Evolutionary conservation across 2,329 filamentous ascomycete species (phyloP).

Genomic region (Fusarium lateritium): DNA sequence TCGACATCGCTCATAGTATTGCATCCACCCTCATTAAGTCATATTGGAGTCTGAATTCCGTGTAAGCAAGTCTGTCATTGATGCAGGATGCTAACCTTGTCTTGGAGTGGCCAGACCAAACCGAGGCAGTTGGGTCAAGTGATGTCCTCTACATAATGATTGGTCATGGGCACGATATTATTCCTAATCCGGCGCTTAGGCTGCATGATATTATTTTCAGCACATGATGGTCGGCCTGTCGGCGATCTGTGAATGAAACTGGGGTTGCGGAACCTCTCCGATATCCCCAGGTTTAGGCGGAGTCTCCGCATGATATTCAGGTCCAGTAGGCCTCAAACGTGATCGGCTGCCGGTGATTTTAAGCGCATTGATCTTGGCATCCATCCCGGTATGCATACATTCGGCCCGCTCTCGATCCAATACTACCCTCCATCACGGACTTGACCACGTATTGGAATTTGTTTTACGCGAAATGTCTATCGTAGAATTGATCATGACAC

Average conservation of each 20-base stretch:
- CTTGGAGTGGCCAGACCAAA: too few relatives aligned
- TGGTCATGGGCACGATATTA: background rate
- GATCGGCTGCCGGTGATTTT: background rate
- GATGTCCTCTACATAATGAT: background rate
- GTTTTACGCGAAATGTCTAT: background rate
- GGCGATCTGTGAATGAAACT: background rate
- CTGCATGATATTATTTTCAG: background rate
- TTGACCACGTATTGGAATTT: background rate
- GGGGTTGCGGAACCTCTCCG: slow-evolving; percentile 8
- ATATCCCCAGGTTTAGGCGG: slow-evolving; percentile 8
- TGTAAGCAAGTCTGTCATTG: too few relatives aligned
- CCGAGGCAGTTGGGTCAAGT: too few relatives aligned
- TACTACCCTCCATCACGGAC: background rate
- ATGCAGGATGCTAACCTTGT: too few relatives aligned
- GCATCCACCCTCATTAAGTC: too few relatives aligned
- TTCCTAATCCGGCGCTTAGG: background rate
- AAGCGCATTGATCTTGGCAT: slow-evolving; percentile 5
- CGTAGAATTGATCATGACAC: background rate
- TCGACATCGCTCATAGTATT: too few relatives aligned
- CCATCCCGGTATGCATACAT: background rate
- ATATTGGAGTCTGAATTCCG: too few relatives aligned
- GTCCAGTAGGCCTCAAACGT: slow-evolving; percentile 1
- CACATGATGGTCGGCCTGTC: background rate
- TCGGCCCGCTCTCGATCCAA: slow-evolving; percentile 11
- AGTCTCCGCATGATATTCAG: slow-evolving; percentile 19